Percentiles rank a stretch among this genome's conserved stretches.
Evolutionary conservation across 2,329 filamentous ascomycete genomes (phyloP).

Genomic region (Magnaporthiopsis rhizophila): DNA sequence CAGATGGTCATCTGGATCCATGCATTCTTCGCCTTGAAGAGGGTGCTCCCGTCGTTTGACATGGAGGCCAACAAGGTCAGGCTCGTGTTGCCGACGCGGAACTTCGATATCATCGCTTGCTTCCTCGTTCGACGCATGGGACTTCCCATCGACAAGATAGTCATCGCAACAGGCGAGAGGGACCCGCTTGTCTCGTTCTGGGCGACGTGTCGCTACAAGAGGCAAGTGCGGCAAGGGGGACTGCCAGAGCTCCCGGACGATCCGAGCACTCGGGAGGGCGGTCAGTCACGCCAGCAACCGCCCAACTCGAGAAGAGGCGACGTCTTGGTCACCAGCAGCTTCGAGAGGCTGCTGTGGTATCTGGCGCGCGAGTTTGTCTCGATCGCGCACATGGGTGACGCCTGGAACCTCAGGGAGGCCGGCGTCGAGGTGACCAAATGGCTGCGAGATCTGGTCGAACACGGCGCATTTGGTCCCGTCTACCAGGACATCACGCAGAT

Average conservation of each 20-base stretch:
- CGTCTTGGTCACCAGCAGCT: neutral
- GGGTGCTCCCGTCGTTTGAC: neutral
- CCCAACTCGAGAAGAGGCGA: neutral
- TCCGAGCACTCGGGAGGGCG: neutral
- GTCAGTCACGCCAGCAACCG: neutral
- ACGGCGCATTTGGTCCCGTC: neutral
- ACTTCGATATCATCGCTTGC: slow-evolving; percentile 1
- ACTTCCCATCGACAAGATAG: slow-evolving; percentile 1
- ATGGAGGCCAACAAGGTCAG: neutral
- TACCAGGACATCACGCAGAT: slow-evolving; percentile 1
- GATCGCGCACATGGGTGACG: slow-evolving; percentile 3
- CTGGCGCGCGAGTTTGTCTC: slow-evolving; percentile 4
- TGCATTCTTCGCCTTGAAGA: neutral
- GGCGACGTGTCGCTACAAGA: slow-evolving; percentile 1
- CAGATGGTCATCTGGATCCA: neutral
- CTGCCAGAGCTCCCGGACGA: neutral
- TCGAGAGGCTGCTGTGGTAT: slow-evolving; percentile 5
- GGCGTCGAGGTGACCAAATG: slow-evolving; percentile 4
- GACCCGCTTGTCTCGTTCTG: slow-evolving; percentile 3
- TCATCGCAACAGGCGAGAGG: neutral
- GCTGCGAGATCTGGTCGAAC: neutral
- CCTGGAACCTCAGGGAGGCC: neutral
- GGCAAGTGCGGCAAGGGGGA: neutral
- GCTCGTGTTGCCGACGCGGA: neutral
- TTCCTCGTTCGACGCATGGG: slow-evolving; percentile 3